These are phyloP conservation scores for Hypoxylon sp. DNA, from an alignment of 2,329 filamentous ascomycete genomes.

Conservation along the genomic window DNA sequence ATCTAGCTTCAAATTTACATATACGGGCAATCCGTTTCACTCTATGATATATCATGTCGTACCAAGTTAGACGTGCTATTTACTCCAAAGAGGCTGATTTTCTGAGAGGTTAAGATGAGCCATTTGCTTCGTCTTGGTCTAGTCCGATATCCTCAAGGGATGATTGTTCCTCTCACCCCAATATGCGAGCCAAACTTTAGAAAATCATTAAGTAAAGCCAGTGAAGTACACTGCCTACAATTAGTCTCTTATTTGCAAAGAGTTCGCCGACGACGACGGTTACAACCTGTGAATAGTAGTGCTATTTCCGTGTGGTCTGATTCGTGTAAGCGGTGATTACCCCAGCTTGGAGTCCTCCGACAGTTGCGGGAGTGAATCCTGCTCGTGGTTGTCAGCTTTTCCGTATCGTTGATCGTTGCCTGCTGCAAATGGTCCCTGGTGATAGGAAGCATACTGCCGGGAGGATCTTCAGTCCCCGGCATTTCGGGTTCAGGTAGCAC, in stretches of 20 bases:
- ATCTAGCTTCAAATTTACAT: background rate
- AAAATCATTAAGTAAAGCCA: background rate
- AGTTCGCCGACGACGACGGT: background rate
- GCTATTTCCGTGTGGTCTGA: background rate
- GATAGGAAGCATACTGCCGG: slow-evolving; percentile 20
- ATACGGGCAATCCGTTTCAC: background rate
- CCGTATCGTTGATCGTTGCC: slow-evolving; percentile 14
- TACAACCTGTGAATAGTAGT: background rate
- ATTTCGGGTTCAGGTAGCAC: background rate
- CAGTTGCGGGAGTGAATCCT: background rate
- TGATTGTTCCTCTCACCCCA: background rate
- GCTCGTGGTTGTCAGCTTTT: slow-evolving; percentile 6
- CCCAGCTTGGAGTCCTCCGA: slow-evolving; percentile 1
- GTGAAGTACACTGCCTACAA: background rate
- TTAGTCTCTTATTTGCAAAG: background rate
- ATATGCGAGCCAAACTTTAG: background rate
- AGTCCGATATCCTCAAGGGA: background rate
- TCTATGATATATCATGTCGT: slow-evolving; percentile 9
- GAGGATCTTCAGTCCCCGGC: background rate
- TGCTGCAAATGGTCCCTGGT: background rate
- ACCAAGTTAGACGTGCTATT: slow-evolving; percentile 1
- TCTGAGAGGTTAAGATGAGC: background rate
- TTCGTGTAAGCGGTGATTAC: background rate
- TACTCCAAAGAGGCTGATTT: slow-evolving; percentile 5
- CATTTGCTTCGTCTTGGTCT: slow-evolving; percentile 2